Evolutionary conservation across 1,284 basidiomycete species (phyloP).

Genomic region (Sutorius eximius): DNA sequence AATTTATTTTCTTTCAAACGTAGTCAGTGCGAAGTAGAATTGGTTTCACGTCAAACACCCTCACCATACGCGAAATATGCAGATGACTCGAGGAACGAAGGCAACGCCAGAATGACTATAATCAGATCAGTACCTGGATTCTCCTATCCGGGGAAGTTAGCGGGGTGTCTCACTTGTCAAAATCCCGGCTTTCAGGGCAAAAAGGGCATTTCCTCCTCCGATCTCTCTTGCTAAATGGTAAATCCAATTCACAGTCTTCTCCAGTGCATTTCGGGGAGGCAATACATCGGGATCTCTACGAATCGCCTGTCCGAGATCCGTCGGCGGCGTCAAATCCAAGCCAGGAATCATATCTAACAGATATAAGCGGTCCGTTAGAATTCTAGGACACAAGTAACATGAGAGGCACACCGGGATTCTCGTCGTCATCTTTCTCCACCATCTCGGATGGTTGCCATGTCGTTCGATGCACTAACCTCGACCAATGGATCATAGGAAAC

Average conservation of each 20-base stretch:
- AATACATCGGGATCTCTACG: constrained; percentile 74
- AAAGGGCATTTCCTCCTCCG: constrained; percentile 62
- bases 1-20: constrained; percentile 46
- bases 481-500: constrained; percentile 57
- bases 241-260: constrained; percentile 48
- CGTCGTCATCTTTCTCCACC: constrained; percentile 50
- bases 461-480: constrained; percentile 42
- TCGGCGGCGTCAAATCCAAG: constrained; percentile 40
- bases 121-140: not conserved
- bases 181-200: constrained; percentile 77
- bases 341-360: constrained; percentile 60
- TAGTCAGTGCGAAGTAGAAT: not conserved
- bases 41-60: constrained; percentile 20
- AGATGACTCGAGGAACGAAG: constrained; percentile 54
- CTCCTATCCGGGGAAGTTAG: not conserved
- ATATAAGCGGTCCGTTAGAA: not conserved
- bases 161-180: constrained; percentile 48
- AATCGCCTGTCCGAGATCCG: constrained; percentile 55
- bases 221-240: constrained; percentile 44
- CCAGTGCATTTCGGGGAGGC: constrained; percentile 60
- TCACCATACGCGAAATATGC: constrained; percentile 61
- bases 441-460: constrained; percentile 50
- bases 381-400: not conserved
- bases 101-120: constrained; percentile 60
- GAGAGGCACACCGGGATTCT: constrained; percentile 47